Base-by-base conservation (phyloP, 306 rosid genomes). In the Vigna angularis region DNA sequence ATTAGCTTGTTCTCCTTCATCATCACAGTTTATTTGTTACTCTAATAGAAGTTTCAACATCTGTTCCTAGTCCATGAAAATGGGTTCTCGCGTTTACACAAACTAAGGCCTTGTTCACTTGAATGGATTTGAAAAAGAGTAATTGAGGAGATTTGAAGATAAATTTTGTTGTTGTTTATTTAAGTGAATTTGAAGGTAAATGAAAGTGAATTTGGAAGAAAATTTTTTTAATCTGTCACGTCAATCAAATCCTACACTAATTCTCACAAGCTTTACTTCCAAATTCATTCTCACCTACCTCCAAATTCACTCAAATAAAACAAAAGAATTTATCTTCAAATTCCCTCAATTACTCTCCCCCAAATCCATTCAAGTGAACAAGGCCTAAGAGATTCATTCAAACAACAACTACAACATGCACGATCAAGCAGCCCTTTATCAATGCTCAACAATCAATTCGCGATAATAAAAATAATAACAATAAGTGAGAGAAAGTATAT, bases 381-480 rank as follows among this genome's bases (percentile, higher is more conserved):
- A 20, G 22, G 1, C 1, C 22, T 0, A 20, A 68, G 56, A 72
- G 36, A 62, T 61, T 38, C 40, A 66, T 18, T 56, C 72, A 62
- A 63, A 45, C 72, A 66, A 52, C 22, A 62, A 59, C 68, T 71
- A 59, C n/a, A 44, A 77, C 4, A 66, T 55, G 74, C 6, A 55
- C 49, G 38, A 42, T 30, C 34, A 56, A 82, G 47, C 3, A 75
- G 18, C 47, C 30, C 22, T 74, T 73, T 66, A 44, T 15, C 48
- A 49, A 47, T 7, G 64, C 64, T 45, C 45, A 38, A 47, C 18
- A 58, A 64, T 16, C 44, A 34, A 20, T 16, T 13, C n/a, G 61
- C 71, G 24, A 64, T 45, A 73, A 62, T 26, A 73, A 36, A 32
- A 73, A 62, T 26, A 66, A 36, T 11, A 7, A 17, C 3, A n/a